Evolutionary conservation across 2,329 filamentous ascomycete species (phyloP).

Genomic region (Penicillium expansum): DNA sequence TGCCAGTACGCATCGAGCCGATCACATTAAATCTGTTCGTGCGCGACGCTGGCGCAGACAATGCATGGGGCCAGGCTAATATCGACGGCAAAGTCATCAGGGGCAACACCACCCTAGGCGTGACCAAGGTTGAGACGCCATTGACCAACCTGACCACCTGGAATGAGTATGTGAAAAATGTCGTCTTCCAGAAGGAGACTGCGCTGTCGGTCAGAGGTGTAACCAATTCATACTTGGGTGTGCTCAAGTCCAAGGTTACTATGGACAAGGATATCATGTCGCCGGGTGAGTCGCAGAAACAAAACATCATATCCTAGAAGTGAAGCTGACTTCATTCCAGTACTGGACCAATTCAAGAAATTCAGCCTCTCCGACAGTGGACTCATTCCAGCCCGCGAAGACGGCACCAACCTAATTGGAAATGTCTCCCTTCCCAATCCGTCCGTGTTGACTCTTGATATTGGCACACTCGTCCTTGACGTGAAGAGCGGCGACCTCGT

Average conservation of each 20-base stretch:
- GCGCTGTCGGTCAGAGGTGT: constrained; percentile 28
- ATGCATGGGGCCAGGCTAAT: too few species aligned
- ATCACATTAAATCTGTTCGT: too few species aligned
- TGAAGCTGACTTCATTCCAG: constrained; percentile 31
- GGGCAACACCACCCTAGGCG: constrained; percentile 37
- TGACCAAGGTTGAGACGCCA: constrained; percentile 23
- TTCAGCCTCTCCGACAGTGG: constrained; percentile 49
- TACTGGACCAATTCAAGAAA: constrained; percentile 52
- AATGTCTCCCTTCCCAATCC: constrained; percentile 58
- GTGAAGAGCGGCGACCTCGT: constrained; percentile 48
- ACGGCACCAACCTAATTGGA: constrained; percentile 55
- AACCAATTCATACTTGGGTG: constrained; percentile 32
- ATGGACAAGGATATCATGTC: constrained; percentile 36
- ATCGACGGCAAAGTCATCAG: constrained; percentile 29
- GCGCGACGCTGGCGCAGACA: too few species aligned
- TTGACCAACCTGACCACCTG: constrained; percentile 29
- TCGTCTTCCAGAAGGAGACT: constrained; percentile 29
- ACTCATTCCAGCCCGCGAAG: constrained; percentile 39
- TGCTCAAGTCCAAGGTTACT: constrained; percentile 34
- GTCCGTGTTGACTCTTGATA: constrained; percentile 53
- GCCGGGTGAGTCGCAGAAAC: constrained; percentile 30
- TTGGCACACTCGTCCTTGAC: constrained; percentile 56
- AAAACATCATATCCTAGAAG: not conserved
- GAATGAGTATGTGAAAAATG: constrained; percentile 33
- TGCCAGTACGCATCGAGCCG: too few species aligned